phyloP scores from a whole-genome alignment of 2,329 filamentous ascomycete genomes.

The Myriosclerotinia curreyana region DNA sequence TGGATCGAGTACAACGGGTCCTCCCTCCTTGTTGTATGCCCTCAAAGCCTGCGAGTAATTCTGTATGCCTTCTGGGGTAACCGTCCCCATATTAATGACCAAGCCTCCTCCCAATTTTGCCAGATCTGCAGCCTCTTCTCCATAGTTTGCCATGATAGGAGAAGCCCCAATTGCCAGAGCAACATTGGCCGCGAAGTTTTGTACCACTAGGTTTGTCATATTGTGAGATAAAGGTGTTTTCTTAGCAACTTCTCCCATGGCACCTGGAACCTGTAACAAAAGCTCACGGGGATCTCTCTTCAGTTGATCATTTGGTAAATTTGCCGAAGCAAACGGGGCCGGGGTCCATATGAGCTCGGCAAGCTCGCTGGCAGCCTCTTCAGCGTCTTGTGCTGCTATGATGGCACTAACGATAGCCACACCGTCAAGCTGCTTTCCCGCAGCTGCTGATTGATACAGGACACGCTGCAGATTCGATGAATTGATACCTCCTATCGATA shows the following conservation, averaged over 20 bases:
- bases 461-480: slow-evolving; percentile 70
- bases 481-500: slow-evolving; percentile 90
- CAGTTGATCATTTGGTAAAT: slow-evolving; percentile 23
- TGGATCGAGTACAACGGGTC: slow-evolving; percentile 81
- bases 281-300: slow-evolving; percentile 32
- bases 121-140: slow-evolving; percentile 78
- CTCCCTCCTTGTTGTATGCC: slow-evolving; percentile 75
- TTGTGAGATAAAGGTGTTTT: slow-evolving; percentile 80
- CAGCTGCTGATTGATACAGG: slow-evolving; percentile 61
- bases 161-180: slow-evolving; percentile 80
- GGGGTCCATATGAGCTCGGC: slow-evolving; percentile 48
- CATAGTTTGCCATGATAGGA: slow-evolving; percentile 92
- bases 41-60: slow-evolving; percentile 71
- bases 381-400: slow-evolving; percentile 67
- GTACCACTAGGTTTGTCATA: slow-evolving; percentile 96
- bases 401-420: slow-evolving; percentile 89
- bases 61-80: slow-evolving; percentile 68
- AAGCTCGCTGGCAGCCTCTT: slow-evolving; percentile 59
- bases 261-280: slow-evolving; percentile 32
- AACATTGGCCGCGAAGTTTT: slow-evolving; percentile 92
- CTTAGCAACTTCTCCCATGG: slow-evolving; percentile 60
- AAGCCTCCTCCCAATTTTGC: slow-evolving; percentile 71
- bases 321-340: slow-evolving; percentile 33
- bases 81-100: slow-evolving; percentile 93
- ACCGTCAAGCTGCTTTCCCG: slow-evolving; percentile 65